Evolutionary conservation across 106 monocot species (phyloP).

Genomic region (Acorus calamus): DNA sequence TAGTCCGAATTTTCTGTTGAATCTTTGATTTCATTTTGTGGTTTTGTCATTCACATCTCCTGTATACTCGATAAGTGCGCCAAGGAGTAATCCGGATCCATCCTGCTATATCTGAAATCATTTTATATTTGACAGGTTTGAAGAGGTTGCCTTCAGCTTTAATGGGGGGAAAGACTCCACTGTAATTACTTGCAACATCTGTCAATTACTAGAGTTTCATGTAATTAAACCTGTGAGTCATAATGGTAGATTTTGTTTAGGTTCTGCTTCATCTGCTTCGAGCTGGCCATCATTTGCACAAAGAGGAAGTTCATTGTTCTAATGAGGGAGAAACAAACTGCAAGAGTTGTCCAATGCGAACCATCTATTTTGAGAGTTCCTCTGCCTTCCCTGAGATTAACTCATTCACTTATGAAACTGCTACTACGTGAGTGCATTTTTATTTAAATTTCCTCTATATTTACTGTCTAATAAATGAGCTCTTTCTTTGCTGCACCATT

Average conservation of each 20-base stretch:
- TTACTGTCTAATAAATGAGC: no score
- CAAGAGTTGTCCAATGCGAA: slow-evolving; percentile 58
- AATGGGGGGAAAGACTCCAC: slow-evolving; percentile 99
- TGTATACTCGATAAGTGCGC: no score
- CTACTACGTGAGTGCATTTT: slow-evolving; percentile 34
- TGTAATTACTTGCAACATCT: slow-evolving; percentile 35
- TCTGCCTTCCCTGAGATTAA: slow-evolving; percentile 88
- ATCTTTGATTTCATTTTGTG: neutral
- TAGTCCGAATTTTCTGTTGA: neutral
- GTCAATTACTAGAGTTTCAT: neutral
- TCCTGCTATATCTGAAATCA: neutral
- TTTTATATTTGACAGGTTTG: slow-evolving; percentile 43
- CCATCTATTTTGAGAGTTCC: slow-evolving; percentile 88
- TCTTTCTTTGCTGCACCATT: no score
- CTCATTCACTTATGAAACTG: slow-evolving; percentile 90
- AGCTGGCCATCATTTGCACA: slow-evolving; percentile 70
- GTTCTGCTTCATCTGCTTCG: slow-evolving; percentile 93
- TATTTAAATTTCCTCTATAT: no score
- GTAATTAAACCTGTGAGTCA: no score
- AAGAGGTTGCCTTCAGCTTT: slow-evolving; percentile 98
- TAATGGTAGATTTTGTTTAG: slow-evolving; percentile 11
- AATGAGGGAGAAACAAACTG: slow-evolving; percentile 18
- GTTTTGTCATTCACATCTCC: neutral
- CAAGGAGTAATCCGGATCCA: neutral
- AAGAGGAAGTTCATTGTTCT: slow-evolving; percentile 14